Conservation (phyloP, 768 basidiomycete genomes). For the Pholiota conissans region DNA sequence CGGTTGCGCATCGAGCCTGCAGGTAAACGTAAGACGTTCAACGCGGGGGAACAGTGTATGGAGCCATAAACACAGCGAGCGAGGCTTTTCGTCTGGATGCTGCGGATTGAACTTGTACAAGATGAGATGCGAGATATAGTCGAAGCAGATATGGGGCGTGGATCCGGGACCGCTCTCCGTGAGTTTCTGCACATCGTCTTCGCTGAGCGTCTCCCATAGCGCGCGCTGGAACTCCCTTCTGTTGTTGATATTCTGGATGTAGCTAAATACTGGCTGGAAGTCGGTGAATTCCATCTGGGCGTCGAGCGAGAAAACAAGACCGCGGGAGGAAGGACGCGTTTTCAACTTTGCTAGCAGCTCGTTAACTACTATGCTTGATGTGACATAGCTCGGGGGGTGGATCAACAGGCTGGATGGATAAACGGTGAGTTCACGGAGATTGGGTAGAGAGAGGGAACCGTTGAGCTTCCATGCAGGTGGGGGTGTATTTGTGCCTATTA, state of each 20-base stretch:
- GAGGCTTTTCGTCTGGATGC: conserved; percentile 3
- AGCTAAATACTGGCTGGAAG: conserved; percentile 12
- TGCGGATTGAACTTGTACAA: conserved; percentile 11
- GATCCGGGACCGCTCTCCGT: neutral
- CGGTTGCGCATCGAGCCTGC: conserved; percentile 12
- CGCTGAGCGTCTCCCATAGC: conserved; percentile 12
- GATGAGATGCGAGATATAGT: conserved; percentile 12
- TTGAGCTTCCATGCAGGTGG: neutral
- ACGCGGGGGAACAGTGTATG: conserved; percentile 18
- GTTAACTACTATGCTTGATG: conserved; percentile 13
- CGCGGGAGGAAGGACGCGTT: neutral
- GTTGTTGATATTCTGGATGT: conserved; percentile 11
- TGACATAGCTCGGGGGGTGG: conserved; percentile 18
- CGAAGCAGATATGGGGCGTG: conserved; percentile 12
- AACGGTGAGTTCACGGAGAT: conserved; percentile 13
- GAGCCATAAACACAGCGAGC: conserved; percentile 15
- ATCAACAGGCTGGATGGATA: conserved; percentile 16
- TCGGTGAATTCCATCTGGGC: conserved; percentile 20
- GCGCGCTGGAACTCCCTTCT: conserved; percentile 6
- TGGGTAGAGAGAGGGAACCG: conserved; percentile 3
- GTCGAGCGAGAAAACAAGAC: conserved; percentile 11
- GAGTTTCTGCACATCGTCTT: conserved; percentile 7
- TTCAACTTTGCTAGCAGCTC: conserved; percentile 8
- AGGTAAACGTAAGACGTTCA: conserved; percentile 14
- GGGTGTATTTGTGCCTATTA: neutral